A percentile compares a stretch with the other conserved stretches of the same genome.
Evolutionary conservation across 345 rosid genomes (phyloP).

Genomic region (Eucalyptus pauciflora): DNA sequence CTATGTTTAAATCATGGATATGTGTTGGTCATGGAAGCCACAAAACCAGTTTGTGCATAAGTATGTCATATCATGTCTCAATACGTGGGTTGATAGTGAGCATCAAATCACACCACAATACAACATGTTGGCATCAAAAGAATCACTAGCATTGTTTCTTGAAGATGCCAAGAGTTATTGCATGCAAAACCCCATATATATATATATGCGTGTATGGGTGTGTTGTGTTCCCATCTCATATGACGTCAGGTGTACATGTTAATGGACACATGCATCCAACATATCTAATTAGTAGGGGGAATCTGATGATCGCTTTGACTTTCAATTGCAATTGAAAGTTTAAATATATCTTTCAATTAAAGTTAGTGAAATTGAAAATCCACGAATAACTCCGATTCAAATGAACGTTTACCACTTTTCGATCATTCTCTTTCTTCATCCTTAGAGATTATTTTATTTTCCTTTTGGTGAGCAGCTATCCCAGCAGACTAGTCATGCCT

Average conservation of each 20-base stretch:
- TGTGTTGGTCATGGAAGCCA: no score
- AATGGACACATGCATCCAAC: neutral
- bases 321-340: neutral
- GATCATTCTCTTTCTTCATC: neutral
- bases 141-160: neutral
- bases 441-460: no score
- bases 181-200: no score
- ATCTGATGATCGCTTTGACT: no score
- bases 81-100: neutral
- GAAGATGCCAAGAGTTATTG: no score
- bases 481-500: rapidly evolving
- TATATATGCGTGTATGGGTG: neutral
- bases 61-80: neutral
- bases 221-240: neutral
- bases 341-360: neutral
- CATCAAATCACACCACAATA: neutral
- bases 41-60: neutral
- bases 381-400: neutral
- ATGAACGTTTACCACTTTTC: neutral
- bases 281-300: no score
- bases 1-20: neutral
- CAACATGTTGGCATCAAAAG: neutral
- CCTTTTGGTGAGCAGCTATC: no score
- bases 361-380: neutral
- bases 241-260: rapidly evolving